Conservation (phyloP, 345 rosid species). For the Lepidium sativum region DNA sequence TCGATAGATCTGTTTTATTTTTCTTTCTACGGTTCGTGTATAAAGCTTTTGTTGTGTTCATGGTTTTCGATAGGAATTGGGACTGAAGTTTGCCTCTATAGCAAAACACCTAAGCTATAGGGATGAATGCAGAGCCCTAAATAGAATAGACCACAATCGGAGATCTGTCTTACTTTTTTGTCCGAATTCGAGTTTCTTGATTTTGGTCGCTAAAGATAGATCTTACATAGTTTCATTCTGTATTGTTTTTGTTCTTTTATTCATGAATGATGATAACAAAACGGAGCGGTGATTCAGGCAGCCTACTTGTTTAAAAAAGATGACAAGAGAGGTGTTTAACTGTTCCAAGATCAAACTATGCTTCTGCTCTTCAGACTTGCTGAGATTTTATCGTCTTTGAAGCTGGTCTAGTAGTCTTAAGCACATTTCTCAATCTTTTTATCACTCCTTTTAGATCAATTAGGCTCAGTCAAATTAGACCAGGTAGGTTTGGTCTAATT, state of each 20-base stretch:
- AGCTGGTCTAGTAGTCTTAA: slow-evolving; percentile 82
- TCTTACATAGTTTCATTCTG: slow-evolving; percentile 9
- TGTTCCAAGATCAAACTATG: slow-evolving; percentile 46
- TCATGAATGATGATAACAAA: not conserved
- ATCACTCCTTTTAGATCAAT: not conserved
- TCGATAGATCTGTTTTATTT: not conserved
- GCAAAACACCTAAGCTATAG: slow-evolving; percentile 24
- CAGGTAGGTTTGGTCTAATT: no score
- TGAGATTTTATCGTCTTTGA: slow-evolving; percentile 54
- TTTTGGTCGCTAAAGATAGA: slow-evolving; percentile 6
- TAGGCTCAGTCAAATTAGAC: no score
- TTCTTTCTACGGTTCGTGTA: no score
- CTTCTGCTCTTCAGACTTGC: slow-evolving; percentile 90
- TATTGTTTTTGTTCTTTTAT: no score
- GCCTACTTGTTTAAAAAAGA: slow-evolving; percentile 35
- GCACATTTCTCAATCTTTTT: slow-evolving; percentile 28
- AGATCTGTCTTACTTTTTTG: slow-evolving; percentile 10
- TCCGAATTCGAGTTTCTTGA: not conserved
- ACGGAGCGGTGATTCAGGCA: slow-evolving; percentile 85
- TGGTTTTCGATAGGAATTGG: not conserved
- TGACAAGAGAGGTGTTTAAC: slow-evolving; percentile 69
- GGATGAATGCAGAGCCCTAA: slow-evolving; percentile 35
- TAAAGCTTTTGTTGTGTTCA: not conserved
- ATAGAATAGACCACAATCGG: slow-evolving; percentile 23
- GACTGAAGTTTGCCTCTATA: slow-evolving; percentile 36